These are phyloP conservation scores for Corinectria fuckeliana DNA, from an alignment of 2,329 filamentous ascomycete genomes.

Conservation along the genomic window DNA sequence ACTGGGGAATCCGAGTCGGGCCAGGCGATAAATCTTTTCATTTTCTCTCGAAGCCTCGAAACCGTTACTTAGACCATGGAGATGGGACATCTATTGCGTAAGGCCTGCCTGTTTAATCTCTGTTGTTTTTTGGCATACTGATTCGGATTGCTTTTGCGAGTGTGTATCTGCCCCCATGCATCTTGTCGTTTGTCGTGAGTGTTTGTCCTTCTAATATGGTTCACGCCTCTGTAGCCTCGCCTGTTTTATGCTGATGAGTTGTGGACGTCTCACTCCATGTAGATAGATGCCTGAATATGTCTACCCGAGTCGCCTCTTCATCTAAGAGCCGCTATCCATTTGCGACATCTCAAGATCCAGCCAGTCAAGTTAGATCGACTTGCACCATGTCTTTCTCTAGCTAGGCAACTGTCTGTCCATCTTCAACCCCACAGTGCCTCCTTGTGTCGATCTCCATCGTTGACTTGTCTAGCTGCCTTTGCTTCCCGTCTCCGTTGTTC, in stretches of 20 bases:
- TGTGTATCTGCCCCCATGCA: background rate
- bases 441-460: too few relatives aligned
- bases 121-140: conserved; percentile 35
- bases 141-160: conserved; percentile 10
- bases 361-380: too few relatives aligned
- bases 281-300: background rate
- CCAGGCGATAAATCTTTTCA: conserved; percentile 57
- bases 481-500: background rate
- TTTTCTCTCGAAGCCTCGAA: conserved; percentile 49
- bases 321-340: background rate
- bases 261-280: too few relatives aligned
- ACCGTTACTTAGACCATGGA: conserved; percentile 47
- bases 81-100: conserved; percentile 44
- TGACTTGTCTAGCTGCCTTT: background rate
- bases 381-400: background rate
- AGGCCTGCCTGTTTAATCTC: conserved; percentile 43
- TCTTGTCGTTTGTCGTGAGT: background rate
- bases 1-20: conserved; percentile 35
- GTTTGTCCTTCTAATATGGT: too few relatives aligned
- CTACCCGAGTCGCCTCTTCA: background rate
- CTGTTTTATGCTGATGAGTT: background rate
- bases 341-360: too few relatives aligned
- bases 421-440: too few relatives aligned
- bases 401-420: too few relatives aligned
- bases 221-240: background rate